These are phyloP conservation scores for Xylaria polymorpha DNA, from an alignment of 2,329 filamentous ascomycete species.

Conservation along the genomic window DNA sequence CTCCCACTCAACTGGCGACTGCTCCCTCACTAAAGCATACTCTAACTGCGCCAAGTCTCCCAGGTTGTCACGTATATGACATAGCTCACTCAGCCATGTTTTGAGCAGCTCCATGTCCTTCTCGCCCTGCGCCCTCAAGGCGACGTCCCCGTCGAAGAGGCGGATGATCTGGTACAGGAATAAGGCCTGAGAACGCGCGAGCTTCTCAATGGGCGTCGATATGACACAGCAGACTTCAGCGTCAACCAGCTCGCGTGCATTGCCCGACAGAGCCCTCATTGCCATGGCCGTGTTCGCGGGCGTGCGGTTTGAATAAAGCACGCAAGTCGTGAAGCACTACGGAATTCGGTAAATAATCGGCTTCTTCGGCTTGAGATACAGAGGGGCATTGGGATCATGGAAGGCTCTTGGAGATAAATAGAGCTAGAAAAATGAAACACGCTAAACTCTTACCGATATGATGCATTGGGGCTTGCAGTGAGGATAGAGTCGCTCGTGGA, in stretches of 20 bases:
- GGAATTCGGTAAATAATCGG: not conserved
- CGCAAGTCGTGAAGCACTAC: conserved; percentile 47
- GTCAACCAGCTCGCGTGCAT: conserved; percentile 42
- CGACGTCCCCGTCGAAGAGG: conserved; percentile 45
- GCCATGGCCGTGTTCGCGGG: conserved; percentile 46
- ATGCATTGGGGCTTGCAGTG: conserved; percentile 46
- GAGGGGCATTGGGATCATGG: not conserved
- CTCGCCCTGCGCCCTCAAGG: conserved; percentile 41
- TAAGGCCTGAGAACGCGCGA: conserved; percentile 42
- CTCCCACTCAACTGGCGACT: conserved; percentile 46
- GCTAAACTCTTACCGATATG: conserved; percentile 31
- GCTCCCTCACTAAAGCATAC: conserved; percentile 19
- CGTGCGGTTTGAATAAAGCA: conserved; percentile 50
- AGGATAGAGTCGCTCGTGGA: conserved; percentile 49
- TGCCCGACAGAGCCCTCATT: conserved; percentile 45
- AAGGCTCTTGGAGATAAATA: not conserved
- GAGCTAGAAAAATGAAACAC: not conserved
- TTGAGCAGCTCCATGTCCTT: conserved; percentile 36
- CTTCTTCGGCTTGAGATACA: too few species aligned
- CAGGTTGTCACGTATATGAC: conserved; percentile 48
- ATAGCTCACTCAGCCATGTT: conserved; percentile 44
- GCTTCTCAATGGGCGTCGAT: conserved; percentile 44
- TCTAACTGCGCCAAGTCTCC: conserved; percentile 35
- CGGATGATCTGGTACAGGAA: conserved; percentile 45
- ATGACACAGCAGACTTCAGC: conserved; percentile 23